Percentiles rank a stretch among this genome's conserved stretches.
phyloP scores from a whole-genome alignment of 1,284 basidiomycete species.

The Boletus semigastroideus region DNA sequence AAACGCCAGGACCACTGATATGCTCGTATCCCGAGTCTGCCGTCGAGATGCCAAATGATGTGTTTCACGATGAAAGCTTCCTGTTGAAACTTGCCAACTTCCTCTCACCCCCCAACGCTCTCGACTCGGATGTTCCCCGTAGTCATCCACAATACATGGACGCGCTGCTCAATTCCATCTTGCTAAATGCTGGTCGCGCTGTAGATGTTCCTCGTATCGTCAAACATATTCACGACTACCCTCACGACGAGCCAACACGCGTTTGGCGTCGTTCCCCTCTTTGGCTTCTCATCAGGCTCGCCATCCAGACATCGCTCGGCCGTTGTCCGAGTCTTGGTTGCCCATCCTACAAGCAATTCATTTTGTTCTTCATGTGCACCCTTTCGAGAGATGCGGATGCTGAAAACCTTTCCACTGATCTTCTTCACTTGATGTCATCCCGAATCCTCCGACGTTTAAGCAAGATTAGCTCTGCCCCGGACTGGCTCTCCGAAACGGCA shows the following conservation, averaged over 20 bases:
- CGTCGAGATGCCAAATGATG: background rate
- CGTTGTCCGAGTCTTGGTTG: background rate
- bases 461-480: constrained; percentile 30
- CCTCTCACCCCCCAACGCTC: background rate
- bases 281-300: background rate
- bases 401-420: constrained; percentile 28
- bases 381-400: constrained; percentile 5
- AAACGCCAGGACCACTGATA: background rate
- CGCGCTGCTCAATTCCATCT: background rate
- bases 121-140: background rate
- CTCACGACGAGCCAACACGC: background rate
- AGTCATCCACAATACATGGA: background rate
- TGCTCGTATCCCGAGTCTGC: background rate
- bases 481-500: constrained; percentile 8
- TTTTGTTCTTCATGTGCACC: background rate
- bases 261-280: background rate
- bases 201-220: background rate
- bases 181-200: background rate
- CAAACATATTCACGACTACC: background rate
- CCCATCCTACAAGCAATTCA: background rate
- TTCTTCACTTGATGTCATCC: constrained; percentile 24
- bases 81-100: background rate
- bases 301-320: background rate
- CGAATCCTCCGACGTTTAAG: constrained; percentile 36
- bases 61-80: background rate